phyloP scores from a whole-genome alignment of 805 yeast genomes.

The Wickerhamomyces sydowiorum region DNA sequence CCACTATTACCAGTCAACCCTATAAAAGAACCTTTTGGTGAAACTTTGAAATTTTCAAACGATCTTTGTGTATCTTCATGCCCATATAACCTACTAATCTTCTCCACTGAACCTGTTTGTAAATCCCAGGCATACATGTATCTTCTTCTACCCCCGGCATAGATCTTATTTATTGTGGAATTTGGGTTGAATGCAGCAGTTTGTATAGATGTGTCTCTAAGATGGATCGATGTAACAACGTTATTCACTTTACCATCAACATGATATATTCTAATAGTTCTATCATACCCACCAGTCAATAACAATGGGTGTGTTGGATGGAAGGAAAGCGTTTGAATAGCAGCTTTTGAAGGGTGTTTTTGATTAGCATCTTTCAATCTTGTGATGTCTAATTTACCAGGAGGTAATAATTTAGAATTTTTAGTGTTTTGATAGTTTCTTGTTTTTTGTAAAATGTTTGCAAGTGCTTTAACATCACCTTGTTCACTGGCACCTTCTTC shows the following conservation, averaged over 20 bases:
- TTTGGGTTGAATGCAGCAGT: constrained; percentile 61
- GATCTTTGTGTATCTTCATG: constrained; percentile 81
- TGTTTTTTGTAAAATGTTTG: constrained; percentile 30
- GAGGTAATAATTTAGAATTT: constrained; percentile 54
- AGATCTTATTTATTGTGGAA: constrained; percentile 44
- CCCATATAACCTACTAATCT: constrained; percentile 85
- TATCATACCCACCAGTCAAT: constrained; percentile 89
- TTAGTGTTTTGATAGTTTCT: constrained; percentile 32
- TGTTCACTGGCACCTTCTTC: constrained; percentile 24
- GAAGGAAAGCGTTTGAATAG: constrained; percentile 80
- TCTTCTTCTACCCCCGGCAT: constrained; percentile 87
- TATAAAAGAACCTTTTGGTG: constrained; percentile 65
- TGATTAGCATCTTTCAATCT: constrained; percentile 84
- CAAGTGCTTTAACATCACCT: constrained; percentile 36
- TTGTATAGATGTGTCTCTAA: constrained; percentile 75
- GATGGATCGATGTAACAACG: constrained; percentile 74
- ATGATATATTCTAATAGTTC: constrained; percentile 80
- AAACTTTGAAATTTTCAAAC: constrained; percentile 78
- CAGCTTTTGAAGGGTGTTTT: constrained; percentile 63
- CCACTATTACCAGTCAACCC: constrained; percentile 84
- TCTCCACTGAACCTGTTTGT: constrained; percentile 67
- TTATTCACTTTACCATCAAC: constrained; percentile 83
- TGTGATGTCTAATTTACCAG: constrained; percentile 66
- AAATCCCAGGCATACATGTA: constrained; percentile 93
- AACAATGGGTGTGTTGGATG: constrained; percentile 81